phyloP scores from a whole-genome alignment of 2,329 filamentous ascomycete genomes.

The Diaporthe caulivora region DNA sequence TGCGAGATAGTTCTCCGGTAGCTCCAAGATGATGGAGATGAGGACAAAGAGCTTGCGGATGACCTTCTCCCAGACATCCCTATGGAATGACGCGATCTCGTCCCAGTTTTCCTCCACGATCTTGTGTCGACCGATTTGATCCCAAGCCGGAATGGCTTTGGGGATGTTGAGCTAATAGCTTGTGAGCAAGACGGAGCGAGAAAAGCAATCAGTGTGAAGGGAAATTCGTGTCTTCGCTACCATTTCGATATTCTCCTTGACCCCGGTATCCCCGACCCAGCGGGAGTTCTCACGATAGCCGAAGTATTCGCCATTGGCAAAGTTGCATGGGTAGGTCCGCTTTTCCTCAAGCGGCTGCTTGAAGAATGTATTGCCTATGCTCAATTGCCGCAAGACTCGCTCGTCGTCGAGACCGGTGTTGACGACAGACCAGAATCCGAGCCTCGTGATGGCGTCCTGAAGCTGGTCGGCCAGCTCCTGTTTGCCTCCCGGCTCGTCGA shows the following conservation, averaged over 20 bases:
- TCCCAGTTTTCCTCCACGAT: constrained; percentile 11
- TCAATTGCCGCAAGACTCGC: background rate
- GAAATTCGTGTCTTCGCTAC: background rate
- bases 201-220: background rate
- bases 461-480: constrained; percentile 15
- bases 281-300: constrained; percentile 11
- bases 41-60: constrained; percentile 2
- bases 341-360: constrained; percentile 10
- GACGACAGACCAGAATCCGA: constrained; percentile 13
- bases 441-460: constrained; percentile 3
- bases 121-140: constrained; percentile 14
- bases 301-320: constrained; percentile 15
- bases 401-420: constrained; percentile 10
- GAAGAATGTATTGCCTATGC: constrained; percentile 19
- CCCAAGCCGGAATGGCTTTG: constrained; percentile 2
- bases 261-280: constrained; percentile 1
- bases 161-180: background rate
- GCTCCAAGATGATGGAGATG: constrained; percentile 1
- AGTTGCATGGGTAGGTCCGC: constrained; percentile 4
- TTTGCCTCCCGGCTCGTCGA: constrained; percentile 16
- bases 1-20: constrained; percentile 12
- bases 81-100: constrained; percentile 3
- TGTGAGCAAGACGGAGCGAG: background rate
- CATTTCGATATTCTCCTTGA: constrained; percentile 26
- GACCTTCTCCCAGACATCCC: constrained; percentile 3